phyloP scores from a whole-genome alignment of 495 filamentous ascomycete genomes.

The Chaetomium tenue region DNA sequence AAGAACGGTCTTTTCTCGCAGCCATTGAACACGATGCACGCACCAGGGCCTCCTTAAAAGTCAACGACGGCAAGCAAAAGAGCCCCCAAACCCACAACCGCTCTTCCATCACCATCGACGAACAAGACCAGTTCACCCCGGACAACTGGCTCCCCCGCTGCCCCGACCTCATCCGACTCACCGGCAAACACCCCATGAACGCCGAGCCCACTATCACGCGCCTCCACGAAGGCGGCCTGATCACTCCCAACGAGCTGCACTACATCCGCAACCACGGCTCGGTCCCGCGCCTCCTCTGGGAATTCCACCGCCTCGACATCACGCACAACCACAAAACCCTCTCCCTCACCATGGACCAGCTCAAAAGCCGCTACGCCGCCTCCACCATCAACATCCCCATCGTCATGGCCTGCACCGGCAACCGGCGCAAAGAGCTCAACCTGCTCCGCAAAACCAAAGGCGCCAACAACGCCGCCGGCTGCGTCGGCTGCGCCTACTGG shows the following conservation, averaged over 20 bases:
- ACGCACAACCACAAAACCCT: not conserved
- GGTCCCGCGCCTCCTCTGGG: constrained; percentile 25
- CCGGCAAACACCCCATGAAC: constrained; percentile 25
- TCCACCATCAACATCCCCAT: constrained; percentile 27
- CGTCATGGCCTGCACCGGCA: constrained; percentile 24
- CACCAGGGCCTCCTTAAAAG: constrained; percentile 8
- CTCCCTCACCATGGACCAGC: constrained; percentile 22
- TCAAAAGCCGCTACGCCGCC: constrained; percentile 15
- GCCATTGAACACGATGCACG: not conserved
- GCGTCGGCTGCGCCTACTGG: constrained; percentile 24
- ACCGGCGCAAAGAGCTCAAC: constrained; percentile 27
- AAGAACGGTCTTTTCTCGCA: constrained; percentile 18
- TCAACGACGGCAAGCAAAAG: constrained; percentile 19
- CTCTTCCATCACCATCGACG: constrained; percentile 26
- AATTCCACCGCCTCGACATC: constrained; percentile 27
- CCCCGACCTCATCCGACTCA: constrained; percentile 18
- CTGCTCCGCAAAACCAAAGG: constrained; percentile 25
- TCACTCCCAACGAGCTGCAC: constrained; percentile 26
- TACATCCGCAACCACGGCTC: constrained; percentile 25
- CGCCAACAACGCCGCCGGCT: constrained; percentile 24
- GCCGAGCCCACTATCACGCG: constrained; percentile 15
- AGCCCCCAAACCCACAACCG: constrained; percentile 23
- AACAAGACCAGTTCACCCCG: constrained; percentile 27
- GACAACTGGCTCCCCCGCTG: constrained; percentile 27
- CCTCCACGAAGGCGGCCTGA: constrained; percentile 19